Conservation (phyloP, 108 stramenopile genomes). For the Nannochloropsis salina region DNA sequence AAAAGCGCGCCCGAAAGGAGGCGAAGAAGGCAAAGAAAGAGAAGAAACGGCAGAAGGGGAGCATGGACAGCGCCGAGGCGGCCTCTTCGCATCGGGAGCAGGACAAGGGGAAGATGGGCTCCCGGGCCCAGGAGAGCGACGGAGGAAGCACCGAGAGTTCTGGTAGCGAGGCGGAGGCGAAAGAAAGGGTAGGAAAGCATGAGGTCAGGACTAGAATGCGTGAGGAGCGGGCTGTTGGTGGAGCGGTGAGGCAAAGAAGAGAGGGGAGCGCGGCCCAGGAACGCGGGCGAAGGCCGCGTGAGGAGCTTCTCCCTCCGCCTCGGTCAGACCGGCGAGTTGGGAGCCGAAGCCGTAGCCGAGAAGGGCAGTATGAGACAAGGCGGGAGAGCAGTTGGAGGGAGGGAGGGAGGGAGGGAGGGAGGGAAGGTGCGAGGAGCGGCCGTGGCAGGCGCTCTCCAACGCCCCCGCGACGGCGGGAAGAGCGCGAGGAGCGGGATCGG, state of each 20-base stretch:
- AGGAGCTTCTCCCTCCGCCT: too few species aligned
- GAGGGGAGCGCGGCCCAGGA: neutral
- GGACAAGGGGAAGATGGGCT: neutral
- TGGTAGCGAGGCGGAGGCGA: neutral
- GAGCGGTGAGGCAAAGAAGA: neutral
- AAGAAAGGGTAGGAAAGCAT: neutral
- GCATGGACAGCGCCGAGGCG: neutral
- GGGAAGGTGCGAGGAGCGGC: neutral
- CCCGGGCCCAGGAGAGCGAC: neutral
- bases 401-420: neutral
- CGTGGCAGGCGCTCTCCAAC: neutral
- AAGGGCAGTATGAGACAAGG: too few species aligned
- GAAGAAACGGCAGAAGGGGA: neutral
- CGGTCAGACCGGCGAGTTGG: too few species aligned
- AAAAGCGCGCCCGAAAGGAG: conserved; percentile 13
- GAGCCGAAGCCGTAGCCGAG: too few species aligned
- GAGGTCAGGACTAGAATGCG: neutral
- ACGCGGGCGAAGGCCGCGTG: too few species aligned
- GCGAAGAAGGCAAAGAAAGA: conserved; percentile 7
- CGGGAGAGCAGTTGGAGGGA: too few species aligned
- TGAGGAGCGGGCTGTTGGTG: neutral
- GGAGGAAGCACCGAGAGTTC: neutral
- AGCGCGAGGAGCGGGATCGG: neutral
- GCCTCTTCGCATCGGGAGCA: neutral
- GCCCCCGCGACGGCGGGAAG: neutral